Conservation (phyloP, 495 filamentous ascomycete species). For the Thermothielavioides terrestris region DNA sequence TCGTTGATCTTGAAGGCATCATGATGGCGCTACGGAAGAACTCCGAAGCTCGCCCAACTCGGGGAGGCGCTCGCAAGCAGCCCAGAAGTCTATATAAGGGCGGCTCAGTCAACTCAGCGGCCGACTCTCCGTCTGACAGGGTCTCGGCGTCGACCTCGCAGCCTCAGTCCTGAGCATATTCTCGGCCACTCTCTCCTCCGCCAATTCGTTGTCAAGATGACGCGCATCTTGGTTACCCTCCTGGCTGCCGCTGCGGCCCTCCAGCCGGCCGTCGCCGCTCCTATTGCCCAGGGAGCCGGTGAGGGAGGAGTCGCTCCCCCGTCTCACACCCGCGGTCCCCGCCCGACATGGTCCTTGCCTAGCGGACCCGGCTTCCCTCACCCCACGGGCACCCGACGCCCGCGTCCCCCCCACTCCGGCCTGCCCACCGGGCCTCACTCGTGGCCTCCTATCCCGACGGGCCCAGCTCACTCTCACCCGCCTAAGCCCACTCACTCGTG, state of each 20-base stretch:
- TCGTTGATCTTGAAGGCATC: too few relatives aligned
- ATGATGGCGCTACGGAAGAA: too few relatives aligned
- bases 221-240: slow-evolving; percentile 12
- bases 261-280: slow-evolving; percentile 7
- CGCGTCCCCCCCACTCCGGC: background rate
- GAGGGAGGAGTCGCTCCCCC: background rate
- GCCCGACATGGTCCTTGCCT: background rate
- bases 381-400: background rate
- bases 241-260: slow-evolving; percentile 14
- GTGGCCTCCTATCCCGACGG: background rate
- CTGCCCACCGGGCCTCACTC: background rate
- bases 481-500: background rate
- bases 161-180: too few relatives aligned
- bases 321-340: background rate
- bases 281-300: slow-evolving; percentile 10
- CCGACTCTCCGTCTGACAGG: too few relatives aligned
- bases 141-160: too few relatives aligned
- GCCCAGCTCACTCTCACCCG: background rate
- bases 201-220: slow-evolving; percentile 11
- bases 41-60: too few relatives aligned
- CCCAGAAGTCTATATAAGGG: too few relatives aligned
- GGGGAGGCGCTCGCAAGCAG: too few relatives aligned
- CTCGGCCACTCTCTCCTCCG: too few relatives aligned
- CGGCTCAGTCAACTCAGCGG: too few relatives aligned
- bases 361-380: background rate